Evolutionary conservation across 2,329 filamentous ascomycete species (phyloP), one percentile per base, ranked within the genome.

Genomic region (Rutstroemia sydowiana): DNA sequence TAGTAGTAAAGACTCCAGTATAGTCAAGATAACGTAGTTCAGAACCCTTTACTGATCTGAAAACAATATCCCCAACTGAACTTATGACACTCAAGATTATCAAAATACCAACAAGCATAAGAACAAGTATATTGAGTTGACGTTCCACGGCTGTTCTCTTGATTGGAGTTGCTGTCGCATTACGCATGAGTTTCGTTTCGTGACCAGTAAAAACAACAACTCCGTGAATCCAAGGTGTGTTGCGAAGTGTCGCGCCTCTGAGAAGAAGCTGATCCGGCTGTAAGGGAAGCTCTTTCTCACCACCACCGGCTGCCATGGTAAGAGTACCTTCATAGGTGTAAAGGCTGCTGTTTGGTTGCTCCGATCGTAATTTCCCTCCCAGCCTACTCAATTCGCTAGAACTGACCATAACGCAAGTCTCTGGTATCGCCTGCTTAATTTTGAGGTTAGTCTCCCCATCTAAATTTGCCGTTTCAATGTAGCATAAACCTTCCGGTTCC

Each of bases 401-500:
- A 65, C 88, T 95, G 54, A 98, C 90, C 66, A 96, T 76, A 55
- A 86, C 77, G 13, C 87, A 84, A 0, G 93, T 98, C 73, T 98
- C 93, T 0, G 93, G 92, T 49, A 96, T 84, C 2, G 84, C 92
- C 72, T 98, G 93, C 73, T 98, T 98, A 73, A 98, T 95, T 72
- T 98, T 98, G 61, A 98, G 73, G 67, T 98, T 98, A 18, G 93
- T 98, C 71, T 98, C 93, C 61, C 93, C 93, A 63, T 98, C 93
- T 53, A 98, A 75, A 66, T 98, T 98, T 21, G 93, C 92, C 2
- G 93, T 98, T 72, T 98, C 93, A 65, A 98, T 97, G 68, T 98
- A 98, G 71, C 93, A 98, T 52, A 98, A 73, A 62, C 93, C 93
- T 73, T 98, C 93, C 1, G 93, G 95, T 68, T 98, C 95, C 6